Evolutionary conservation across 768 basidiomycete genomes (phyloP), one percentile per base, ranked within the genome.

Genomic region (Leccinum olivaceopallidum): DNA sequence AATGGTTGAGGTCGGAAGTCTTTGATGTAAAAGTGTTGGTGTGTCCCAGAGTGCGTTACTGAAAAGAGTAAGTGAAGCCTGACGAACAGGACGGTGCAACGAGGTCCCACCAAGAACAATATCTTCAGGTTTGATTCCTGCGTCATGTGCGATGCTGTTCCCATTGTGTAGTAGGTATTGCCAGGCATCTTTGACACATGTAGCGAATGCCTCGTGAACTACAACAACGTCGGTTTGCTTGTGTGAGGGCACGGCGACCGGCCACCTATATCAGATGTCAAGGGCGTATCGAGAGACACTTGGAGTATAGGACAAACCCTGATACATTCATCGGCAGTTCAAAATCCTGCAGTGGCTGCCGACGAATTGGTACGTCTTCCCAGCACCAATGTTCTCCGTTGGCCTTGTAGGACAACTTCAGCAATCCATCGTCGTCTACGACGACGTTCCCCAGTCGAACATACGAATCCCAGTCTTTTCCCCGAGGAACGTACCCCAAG

Each of bases 11-110:
- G 63, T 57, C 71, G 58, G 44, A 75, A 76, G 53, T 80, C 79
- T 16, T 60, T 67, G 36, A 80, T 72, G 26, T 71, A 72, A 66
- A 80, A 80, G 48, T 76, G 75, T 62, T 78, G 76, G 47, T 79
- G 73, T 0, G 73, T 75, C 8, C 80, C 80, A 0, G 73, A 72
- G 13, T 74, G 71, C 1, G 79, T 81, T 5, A 82, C 81, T 81
- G 36, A 20, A 26, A 36, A 18, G 39, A 37, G 36, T 63, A 6
- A 63, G 53, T 6, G 8, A 47, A 49, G 4, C 6, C 13, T 39
- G 9, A n/a, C 14, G 18, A 12, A 9, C 2, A 32, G 30, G 9
- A 37, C 6, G 22, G 13, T 16, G 12, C 12, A 16, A 50, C 6
- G 6, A 13, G 34, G 32, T 62, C 76, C n/a, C 12, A 82, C 81